Base-by-base conservation (phyloP, 2,329 filamentous ascomycete genomes). In the Shiraia bambusicola region DNA sequence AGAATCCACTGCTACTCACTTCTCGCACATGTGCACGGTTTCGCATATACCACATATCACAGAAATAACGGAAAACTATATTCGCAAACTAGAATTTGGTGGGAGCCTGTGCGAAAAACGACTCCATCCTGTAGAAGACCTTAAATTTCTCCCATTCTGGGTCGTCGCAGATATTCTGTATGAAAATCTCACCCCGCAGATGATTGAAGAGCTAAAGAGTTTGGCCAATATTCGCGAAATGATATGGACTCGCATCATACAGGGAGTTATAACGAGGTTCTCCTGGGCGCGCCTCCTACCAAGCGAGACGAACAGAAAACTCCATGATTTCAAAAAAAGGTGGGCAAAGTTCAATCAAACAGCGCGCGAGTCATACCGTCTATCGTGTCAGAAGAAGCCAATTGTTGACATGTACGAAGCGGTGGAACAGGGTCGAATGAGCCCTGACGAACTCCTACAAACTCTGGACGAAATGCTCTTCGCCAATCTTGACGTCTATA, bases 401-500 rank as follows among this genome's bases (percentile, higher is more conserved):
- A 12, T 17, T 13, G 14, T 17, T 36, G 14, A 36, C 13, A 11
- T 16, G 14, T 13, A 14, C n/a, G 38, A 16, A 11, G n/a, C n/a
- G n/a, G n/a, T n/a, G n/a, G n/a, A n/a, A n/a, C n/a, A n/a, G n/a
- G n/a, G n/a, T n/a, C n/a, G n/a, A n/a, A n/a, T n/a, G n/a, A n/a
- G n/a, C n/a, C n/a, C n/a, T n/a, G n/a, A n/a, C n/a, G n/a, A n/a
- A n/a, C n/a, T 49, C 6, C 26, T 69, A 1, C 72, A 74, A 24
- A 76, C 73, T 0, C 42, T 75, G 3, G 72, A 76, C 42, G 73
- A 76, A 47, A 60, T 62, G 13, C 59, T 76, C 0, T 76, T 65
- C 42, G 73, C 71, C 4, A 76, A 76, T 43, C 58, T 76, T 1
- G 74, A 76, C 38, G 72, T 76, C 6, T 73, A 70, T 0, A 65